Evolutionary conservation across 2,329 filamentous ascomycete species (phyloP), one percentile per base, ranked within the genome.

Genomic region (Colletotrichum destructivum): DNA sequence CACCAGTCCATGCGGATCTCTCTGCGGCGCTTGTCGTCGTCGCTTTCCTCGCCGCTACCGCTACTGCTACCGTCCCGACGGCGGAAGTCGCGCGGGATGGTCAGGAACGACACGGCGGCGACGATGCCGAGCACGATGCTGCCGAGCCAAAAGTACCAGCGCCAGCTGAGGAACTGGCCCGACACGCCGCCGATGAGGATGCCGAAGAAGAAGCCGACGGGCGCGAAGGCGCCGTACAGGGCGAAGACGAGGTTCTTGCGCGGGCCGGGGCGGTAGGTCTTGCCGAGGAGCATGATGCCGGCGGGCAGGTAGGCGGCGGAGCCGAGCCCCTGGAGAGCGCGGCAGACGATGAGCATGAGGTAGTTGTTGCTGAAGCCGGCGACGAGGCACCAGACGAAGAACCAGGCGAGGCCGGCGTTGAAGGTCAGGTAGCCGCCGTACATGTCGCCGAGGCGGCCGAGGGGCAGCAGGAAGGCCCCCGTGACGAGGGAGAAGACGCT

Each of bases 241-340:
- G 84, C 83, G 74, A 89, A 89, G 16, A 93, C 87, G 16, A 93
- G 80, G 76, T 94, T 94, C 81, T 94, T 94, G 9, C 92, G 84
- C 1, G 91, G 91, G 0, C 92, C 92, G 0, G 92, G 92, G 0
- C 91, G 87, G 77, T 94, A 94, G 3, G 85, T 88, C 72, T 88
- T 91, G 2, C 91, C 91, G 8, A 94, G 82, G 8, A 94, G 84
- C 88, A 92, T 92, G 68, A 95, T 87, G 1, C 91, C 89, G 0
- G 91, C 89, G 0, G 93, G 92, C 13, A 95, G 80, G 72, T 93
- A 94, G 0, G 93, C 92, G 0, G 93, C 92, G 1, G 92, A 87
- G 0, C 92, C 93, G 12, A 96, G 81, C 0, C 93, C 93, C 79
- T 94, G 92, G 54, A 95, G 82, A 11, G 93, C 93, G 63, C 93